Evolutionary conservation across 345 rosid genomes (phyloP), one percentile per base, ranked within the genome.

Genomic region (Leavenworthia alabamica): DNA sequence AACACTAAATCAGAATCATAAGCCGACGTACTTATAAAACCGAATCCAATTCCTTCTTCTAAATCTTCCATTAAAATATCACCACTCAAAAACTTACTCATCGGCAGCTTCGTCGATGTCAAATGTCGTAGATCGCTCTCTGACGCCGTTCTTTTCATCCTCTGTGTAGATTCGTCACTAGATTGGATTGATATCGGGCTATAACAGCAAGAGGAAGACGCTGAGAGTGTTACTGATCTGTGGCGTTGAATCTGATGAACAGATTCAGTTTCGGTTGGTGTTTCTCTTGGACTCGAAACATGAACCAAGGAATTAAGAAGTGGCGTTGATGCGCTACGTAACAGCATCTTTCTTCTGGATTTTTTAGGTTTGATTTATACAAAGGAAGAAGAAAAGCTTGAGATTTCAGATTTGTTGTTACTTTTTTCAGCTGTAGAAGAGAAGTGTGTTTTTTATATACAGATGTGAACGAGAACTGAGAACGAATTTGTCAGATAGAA

Each of bases 321-420:
- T 14, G 98, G 96, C 13, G 90, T 81, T 33, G 98, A 89, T 4
- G 96, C 70, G 63, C 91, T 83, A 8, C 96, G 74, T 8, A 92
- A 52, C 33, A 92, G 86, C 97, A 92, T 89, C 23, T 42, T 8
- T 41, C 13, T 13, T 11, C 22, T 20, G 26, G 14, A 36, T n/a
- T 45, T 44, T 13, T 15, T 16, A 15, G 7, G 32, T 42, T 58
- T 42, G 22, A 1, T 4, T 24, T 29, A 15, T 41, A 22, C 6
- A 43, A 19, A n/a, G 4, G 60, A 51, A 42, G 49, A 56, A 60
- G 73, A 49, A 44, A 55, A 37, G 22, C 14, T n/a, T 35, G 40
- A n/a, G 51, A n/a, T 47, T 53, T 0, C 13, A n/a, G 62, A 13
- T 22, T 27, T 27, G n/a, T n/a, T n/a, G n/a, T n/a, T n/a, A n/a